Evolutionary conservation across 1,139 yeast species (phyloP).

Genomic region (Wickerhamomyces sp.): DNA sequence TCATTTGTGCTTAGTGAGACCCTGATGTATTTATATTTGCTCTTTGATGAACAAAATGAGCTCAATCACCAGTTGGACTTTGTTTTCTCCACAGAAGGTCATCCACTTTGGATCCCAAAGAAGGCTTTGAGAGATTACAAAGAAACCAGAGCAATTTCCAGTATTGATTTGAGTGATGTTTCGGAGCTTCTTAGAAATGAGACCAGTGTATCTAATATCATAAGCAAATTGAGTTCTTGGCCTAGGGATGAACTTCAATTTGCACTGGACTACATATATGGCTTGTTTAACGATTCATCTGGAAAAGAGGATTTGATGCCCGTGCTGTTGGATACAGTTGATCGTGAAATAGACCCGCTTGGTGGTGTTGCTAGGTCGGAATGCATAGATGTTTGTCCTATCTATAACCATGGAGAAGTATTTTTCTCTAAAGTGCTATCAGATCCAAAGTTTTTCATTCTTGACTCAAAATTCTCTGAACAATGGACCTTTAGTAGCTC

Average conservation of each 20-base stretch:
- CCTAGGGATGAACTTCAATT: slow-evolving; percentile 8
- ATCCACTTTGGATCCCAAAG: slow-evolving; percentile 67
- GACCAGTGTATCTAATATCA: neutral
- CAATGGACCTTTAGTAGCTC: slow-evolving; percentile 6
- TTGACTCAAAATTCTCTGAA: slow-evolving; percentile 14
- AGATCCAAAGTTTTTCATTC: slow-evolving; percentile 6
- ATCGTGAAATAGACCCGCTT: slow-evolving; percentile 1
- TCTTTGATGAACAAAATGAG: slow-evolving; percentile 67
- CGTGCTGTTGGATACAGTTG: neutral
- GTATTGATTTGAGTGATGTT: neutral
- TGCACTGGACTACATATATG: slow-evolving; percentile 9
- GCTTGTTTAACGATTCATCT: slow-evolving; percentile 6
- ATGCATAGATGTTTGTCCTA: slow-evolving; percentile 7
- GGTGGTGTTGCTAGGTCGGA: neutral
- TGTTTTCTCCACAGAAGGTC: slow-evolving; percentile 90
- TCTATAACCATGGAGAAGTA: neutral
- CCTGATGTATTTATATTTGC: slow-evolving; percentile 70
- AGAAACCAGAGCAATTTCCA: neutral
- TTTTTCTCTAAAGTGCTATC: slow-evolving; percentile 8
- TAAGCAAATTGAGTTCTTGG: slow-evolving; percentile 9
- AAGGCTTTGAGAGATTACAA: slow-evolving; percentile 21
- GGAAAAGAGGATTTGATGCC: slow-evolving; percentile 1
- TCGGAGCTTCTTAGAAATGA: neutral
- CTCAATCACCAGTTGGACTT: slow-evolving; percentile 44
- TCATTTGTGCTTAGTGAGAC: slow-evolving; percentile 87